These are phyloP conservation scores for Nannizziopsis arthrosporioides DNA, from an alignment of 2,329 filamentous ascomycete genomes.

Conservation along the genomic window DNA sequence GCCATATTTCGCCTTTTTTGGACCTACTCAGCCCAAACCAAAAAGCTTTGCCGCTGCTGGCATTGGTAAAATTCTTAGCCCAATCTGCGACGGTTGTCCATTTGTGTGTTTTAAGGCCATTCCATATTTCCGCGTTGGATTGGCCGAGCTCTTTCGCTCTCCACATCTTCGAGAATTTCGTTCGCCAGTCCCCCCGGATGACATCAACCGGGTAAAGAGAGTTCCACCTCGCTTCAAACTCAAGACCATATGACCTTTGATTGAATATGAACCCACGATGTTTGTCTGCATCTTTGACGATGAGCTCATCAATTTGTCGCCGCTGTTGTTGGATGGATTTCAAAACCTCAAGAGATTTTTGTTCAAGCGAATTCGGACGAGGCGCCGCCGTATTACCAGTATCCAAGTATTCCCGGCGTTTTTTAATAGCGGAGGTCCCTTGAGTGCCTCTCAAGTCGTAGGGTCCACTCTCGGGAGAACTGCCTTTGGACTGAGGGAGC, in stretches of 20 bases:
- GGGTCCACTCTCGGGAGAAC: no score
- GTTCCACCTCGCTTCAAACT: constrained; percentile 9
- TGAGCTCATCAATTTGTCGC: not conserved
- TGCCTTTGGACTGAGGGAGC: no score
- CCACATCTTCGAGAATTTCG: not conserved
- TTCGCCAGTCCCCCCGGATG: constrained; percentile 4
- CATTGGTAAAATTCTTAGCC: constrained; percentile 2
- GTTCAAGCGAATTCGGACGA: no score
- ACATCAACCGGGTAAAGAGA: constrained; percentile 2
- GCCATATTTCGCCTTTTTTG: constrained; percentile 25
- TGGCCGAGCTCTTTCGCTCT: not conserved
- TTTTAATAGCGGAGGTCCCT: no score
- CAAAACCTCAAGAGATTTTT: not conserved
- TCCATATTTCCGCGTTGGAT: constrained; percentile 1
- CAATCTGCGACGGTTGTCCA: not conserved
- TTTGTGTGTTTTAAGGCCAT: not conserved
- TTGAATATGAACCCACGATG: not conserved
- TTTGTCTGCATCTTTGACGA: not conserved
- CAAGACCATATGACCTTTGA: constrained; percentile 3
- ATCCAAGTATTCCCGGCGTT: no score
- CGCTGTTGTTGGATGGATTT: not conserved
- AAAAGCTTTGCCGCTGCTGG: not conserved
- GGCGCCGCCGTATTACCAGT: no score
- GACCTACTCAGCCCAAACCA: not conserved
- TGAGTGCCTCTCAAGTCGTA: no score